Conservation (phyloP, 441 rosid genomes). For the Theobroma grandiflorum region DNA sequence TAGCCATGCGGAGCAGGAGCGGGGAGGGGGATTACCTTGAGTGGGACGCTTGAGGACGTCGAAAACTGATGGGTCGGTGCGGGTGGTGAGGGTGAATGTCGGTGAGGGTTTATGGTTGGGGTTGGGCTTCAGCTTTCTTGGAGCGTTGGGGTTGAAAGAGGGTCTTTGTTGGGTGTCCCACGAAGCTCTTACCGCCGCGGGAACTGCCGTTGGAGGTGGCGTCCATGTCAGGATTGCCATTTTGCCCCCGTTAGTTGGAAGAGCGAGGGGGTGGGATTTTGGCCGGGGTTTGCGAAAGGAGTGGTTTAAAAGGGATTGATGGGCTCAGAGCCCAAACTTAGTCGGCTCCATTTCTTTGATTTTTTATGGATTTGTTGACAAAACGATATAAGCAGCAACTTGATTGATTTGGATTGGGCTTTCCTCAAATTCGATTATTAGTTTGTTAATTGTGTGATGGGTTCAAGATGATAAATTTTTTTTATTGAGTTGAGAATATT, state of each 20-base stretch:
- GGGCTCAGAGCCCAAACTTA: background rate
- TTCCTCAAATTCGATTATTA: no score
- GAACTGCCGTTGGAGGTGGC: constrained; percentile 8
- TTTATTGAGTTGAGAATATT: no score
- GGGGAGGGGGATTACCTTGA: constrained; percentile 38
- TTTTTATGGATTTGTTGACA: no score
- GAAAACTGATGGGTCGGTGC: constrained; percentile 40
- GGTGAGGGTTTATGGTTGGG: constrained; percentile 29
- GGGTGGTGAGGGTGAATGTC: constrained; percentile 36
- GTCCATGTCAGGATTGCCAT: constrained; percentile 22
- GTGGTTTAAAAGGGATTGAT: background rate
- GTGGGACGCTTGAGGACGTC: constrained; percentile 58
- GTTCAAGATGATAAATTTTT: no score
- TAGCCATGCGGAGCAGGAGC: background rate
- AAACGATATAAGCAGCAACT: no score
- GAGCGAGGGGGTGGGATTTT: background rate
- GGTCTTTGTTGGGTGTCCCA: constrained; percentile 63
- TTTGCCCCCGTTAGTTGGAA: background rate
- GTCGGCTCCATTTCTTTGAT: no score
- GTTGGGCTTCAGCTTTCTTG: constrained; percentile 41
- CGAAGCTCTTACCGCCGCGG: constrained; percentile 47
- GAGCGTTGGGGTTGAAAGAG: constrained; percentile 68
- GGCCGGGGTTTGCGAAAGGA: background rate
- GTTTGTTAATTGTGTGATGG: no score
- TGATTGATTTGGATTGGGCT: no score